phyloP scores from a whole-genome alignment of 2,329 filamentous ascomycete genomes.

The Phoma sp. region DNA sequence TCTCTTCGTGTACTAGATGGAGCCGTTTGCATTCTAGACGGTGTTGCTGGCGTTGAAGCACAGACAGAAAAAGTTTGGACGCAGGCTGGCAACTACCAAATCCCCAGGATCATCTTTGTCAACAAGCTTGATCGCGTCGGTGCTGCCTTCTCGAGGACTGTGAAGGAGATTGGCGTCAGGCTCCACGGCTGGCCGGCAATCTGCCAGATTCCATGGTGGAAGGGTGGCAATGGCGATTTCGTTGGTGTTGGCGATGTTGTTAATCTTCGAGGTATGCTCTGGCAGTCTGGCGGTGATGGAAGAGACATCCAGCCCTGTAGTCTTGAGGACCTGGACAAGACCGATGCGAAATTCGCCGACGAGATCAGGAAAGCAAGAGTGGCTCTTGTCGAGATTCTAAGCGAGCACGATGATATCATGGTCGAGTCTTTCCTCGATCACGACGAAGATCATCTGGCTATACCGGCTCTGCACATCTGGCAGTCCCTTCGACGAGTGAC shows the following conservation, averaged over 20 bases:
- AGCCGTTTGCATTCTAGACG: constrained; percentile 91
- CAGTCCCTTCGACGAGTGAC: constrained; percentile 78
- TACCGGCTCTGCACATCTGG: constrained; percentile 72
- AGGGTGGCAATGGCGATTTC: constrained; percentile 73
- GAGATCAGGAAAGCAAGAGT: constrained; percentile 80
- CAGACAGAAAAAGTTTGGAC: constrained; percentile 97
- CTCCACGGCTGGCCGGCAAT: constrained; percentile 86
- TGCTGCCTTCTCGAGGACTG: constrained; percentile 81
- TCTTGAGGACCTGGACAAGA: constrained; percentile 60
- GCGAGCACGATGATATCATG: constrained; percentile 86
- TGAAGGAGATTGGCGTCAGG: constrained; percentile 82
- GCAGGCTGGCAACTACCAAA: constrained; percentile 83
- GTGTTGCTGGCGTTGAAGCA: constrained; percentile 92
- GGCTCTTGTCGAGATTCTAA: constrained; percentile 81
- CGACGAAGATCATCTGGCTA: constrained; percentile 73
- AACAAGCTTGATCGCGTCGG: constrained; percentile 88
- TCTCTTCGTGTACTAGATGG: constrained; percentile 89
- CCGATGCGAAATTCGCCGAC: constrained; percentile 60
- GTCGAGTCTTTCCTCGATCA: constrained; percentile 84
- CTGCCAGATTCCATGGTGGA: constrained; percentile 96
- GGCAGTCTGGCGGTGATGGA: constrained; percentile 72
- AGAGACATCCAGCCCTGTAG: constrained; percentile 65
- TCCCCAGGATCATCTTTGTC: constrained; percentile 81
- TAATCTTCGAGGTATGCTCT: constrained; percentile 75
- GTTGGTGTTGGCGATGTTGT: constrained; percentile 86